Percentiles rank a stretch among this genome's conserved stretches.
Evolutionary conservation across 2,329 filamentous ascomycete species (phyloP).

Genomic region (Aschersonia sp.): DNA sequence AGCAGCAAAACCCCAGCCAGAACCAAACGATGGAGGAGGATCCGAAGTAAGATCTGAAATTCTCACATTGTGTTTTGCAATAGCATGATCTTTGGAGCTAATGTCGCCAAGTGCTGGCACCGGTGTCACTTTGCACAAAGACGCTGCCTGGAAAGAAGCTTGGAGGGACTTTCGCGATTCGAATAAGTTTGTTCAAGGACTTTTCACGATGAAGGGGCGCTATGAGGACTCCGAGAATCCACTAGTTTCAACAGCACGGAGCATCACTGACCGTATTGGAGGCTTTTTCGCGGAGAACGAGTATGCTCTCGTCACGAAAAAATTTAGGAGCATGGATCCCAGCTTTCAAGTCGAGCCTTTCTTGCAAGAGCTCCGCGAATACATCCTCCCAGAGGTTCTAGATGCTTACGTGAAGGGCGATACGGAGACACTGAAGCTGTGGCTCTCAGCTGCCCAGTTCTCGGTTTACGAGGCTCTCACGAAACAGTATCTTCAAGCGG

Average conservation of each 20-base stretch:
- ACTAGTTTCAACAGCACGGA: conserved; percentile 79
- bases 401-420: conserved; percentile 98
- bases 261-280: conserved; percentile 82
- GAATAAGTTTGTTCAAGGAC: conserved; percentile 73
- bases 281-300: conserved; percentile 99
- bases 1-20: conserved; percentile 42
- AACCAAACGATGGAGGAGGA: conserved; percentile 62
- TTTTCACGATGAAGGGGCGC: conserved; percentile 73
- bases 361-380: conserved; percentile 88
- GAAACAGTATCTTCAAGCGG: conserved; percentile 87
- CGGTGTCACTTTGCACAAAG: conserved; percentile 90
- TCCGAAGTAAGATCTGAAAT: conserved; percentile 49
- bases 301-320: conserved; percentile 94
- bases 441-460: conserved; percentile 93
- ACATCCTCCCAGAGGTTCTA: conserved; percentile 91
- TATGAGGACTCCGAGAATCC: conserved; percentile 98
- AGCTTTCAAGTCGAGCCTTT: conserved; percentile 92
- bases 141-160: conserved; percentile 95
- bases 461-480: conserved; percentile 94
- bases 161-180: conserved; percentile 91
- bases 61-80: conserved; percentile 18
- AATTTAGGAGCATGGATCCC: conserved; percentile 92
- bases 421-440: conserved; percentile 75
- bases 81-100: not conserved
- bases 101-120: conserved; percentile 60